Percentiles rank a stretch among this genome's conserved stretches.
Evolutionary conservation across 768 basidiomycete genomes (phyloP).

Genomic region (Megacollybia marginata): DNA sequence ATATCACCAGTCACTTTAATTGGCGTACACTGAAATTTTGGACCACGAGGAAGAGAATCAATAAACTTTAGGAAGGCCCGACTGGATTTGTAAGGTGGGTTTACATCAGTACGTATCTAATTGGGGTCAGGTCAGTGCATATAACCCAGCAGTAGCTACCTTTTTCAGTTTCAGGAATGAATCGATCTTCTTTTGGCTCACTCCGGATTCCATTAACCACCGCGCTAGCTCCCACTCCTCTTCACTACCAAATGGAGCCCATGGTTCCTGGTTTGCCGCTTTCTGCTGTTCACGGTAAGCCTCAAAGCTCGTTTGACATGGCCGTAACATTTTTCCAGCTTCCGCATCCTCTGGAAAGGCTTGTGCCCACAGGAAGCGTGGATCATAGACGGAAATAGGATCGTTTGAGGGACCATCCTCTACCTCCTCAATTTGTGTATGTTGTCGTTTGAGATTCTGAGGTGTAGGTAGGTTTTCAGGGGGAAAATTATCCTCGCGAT

Average conservation of each 20-base stretch:
- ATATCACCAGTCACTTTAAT: not conserved
- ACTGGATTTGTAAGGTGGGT: conserved; percentile 13
- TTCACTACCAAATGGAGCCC: too few species aligned
- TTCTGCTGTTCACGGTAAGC: not conserved
- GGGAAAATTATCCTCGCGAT: too few species aligned
- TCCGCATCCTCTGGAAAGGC: too few species aligned
- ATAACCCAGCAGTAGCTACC: conserved; percentile 7
- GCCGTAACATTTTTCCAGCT: too few species aligned
- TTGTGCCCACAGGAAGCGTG: too few species aligned
- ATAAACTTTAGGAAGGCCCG: conserved; percentile 13
- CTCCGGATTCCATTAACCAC: conserved; percentile 17
- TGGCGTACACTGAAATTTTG: conserved; percentile 17
- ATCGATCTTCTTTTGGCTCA: conserved; percentile 19
- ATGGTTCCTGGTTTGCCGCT: not conserved
- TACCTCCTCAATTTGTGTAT: not conserved
- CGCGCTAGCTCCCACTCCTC: conserved; percentile 24
- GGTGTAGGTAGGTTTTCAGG: too few species aligned
- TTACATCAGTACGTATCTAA: not conserved
- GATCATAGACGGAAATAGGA: too few species aligned
- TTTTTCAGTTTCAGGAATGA: conserved; percentile 20
- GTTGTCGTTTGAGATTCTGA: too few species aligned
- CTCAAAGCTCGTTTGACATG: too few species aligned
- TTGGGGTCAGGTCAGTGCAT: not conserved
- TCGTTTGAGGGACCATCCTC: too few species aligned
- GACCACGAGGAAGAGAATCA: conserved; percentile 12